Conservation (phyloP, 768 basidiomycete species). For the Gloeopeniophorella convolvens region DNA sequence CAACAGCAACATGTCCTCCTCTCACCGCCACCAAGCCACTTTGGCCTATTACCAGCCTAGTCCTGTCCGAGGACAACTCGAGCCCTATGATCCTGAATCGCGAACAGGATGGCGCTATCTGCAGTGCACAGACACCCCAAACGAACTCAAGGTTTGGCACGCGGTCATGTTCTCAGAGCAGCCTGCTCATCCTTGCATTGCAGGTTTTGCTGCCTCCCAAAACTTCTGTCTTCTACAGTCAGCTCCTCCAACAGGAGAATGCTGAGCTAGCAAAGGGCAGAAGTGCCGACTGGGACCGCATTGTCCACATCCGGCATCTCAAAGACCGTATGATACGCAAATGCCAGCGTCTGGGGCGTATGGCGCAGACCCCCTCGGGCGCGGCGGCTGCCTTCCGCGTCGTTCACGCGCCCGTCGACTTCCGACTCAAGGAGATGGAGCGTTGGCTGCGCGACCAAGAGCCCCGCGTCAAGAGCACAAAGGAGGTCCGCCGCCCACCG, state of each 20-base stretch:
- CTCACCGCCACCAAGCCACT: constrained; percentile 1
- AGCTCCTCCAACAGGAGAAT: constrained; percentile 56
- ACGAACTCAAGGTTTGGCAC: constrained; percentile 57
- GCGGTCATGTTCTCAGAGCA: background rate
- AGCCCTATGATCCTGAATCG: constrained; percentile 48
- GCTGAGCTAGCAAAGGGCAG: constrained; percentile 54
- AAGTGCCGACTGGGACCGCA: constrained; percentile 56
- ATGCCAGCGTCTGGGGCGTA: constrained; percentile 56
- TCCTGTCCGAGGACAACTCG: constrained; percentile 70
- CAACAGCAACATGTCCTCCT: constrained; percentile 14
- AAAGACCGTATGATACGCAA: constrained; percentile 82
- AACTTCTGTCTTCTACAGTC: constrained; percentile 58
- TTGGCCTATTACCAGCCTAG: constrained; percentile 55
- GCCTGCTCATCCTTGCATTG: constrained; percentile 14
- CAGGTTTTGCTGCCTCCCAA: constrained; percentile 65
- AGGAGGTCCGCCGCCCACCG: constrained; percentile 29
- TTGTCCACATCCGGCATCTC: constrained; percentile 67
- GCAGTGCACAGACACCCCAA: constrained; percentile 69
- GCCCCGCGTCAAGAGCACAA: constrained; percentile 13
- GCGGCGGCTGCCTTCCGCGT: constrained; percentile 51
- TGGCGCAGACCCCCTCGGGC: constrained; percentile 33
- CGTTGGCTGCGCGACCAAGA: constrained; percentile 59
- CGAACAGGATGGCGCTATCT: constrained; percentile 63
- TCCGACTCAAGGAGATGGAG: constrained; percentile 73
- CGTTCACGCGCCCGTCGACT: constrained; percentile 62